These are phyloP conservation scores for Termitomyces sp. DNA, from an alignment of 768 basidiomycete species.

Conservation along the genomic window DNA sequence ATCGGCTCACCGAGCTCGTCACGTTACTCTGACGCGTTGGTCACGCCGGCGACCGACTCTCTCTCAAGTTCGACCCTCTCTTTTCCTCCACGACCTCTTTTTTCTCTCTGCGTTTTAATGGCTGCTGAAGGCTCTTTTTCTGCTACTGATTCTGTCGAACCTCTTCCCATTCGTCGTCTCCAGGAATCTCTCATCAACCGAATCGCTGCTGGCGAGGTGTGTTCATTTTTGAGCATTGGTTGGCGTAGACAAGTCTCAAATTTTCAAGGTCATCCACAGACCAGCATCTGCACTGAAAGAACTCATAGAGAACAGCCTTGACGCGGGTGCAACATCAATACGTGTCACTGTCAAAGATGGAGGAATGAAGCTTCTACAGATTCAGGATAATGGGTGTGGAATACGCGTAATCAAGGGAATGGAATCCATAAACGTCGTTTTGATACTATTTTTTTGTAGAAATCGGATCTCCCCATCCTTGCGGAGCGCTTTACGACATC, in stretches of 20 bases:
- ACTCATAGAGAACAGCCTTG: slow-evolving; percentile 91
- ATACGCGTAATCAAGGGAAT: slow-evolving; percentile 62
- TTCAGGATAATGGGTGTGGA: slow-evolving; percentile 95
- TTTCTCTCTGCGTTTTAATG: slow-evolving; percentile 6
- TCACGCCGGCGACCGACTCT: too few species aligned
- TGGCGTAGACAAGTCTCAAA: slow-evolving; percentile 2
- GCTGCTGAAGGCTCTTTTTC: neutral
- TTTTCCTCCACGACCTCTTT: neutral
- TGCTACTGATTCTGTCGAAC: slow-evolving; percentile 31
- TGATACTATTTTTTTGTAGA: slow-evolving; percentile 42
- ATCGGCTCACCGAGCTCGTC: neutral
- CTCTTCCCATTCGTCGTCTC: slow-evolving; percentile 70
- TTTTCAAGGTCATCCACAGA: slow-evolving; percentile 39
- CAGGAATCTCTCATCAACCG: slow-evolving; percentile 85
- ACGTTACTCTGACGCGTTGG: slow-evolving; percentile 15
- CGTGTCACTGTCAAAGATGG: slow-evolving; percentile 92
- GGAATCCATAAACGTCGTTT: neutral
- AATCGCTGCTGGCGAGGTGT: slow-evolving; percentile 81
- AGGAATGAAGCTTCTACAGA: slow-evolving; percentile 91
- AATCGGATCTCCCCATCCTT: slow-evolving; percentile 83
- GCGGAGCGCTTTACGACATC: slow-evolving; percentile 96
- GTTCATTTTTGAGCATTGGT: neutral
- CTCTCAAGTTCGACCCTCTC: too few species aligned
- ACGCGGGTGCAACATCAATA: slow-evolving; percentile 87
- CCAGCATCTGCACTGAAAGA: slow-evolving; percentile 97